Percentiles rank a stretch among this genome's conserved stretches.
These are phyloP conservation scores for Boeremia exigua DNA, from an alignment of 2,329 filamentous ascomycete species.

Conservation along the genomic window DNA sequence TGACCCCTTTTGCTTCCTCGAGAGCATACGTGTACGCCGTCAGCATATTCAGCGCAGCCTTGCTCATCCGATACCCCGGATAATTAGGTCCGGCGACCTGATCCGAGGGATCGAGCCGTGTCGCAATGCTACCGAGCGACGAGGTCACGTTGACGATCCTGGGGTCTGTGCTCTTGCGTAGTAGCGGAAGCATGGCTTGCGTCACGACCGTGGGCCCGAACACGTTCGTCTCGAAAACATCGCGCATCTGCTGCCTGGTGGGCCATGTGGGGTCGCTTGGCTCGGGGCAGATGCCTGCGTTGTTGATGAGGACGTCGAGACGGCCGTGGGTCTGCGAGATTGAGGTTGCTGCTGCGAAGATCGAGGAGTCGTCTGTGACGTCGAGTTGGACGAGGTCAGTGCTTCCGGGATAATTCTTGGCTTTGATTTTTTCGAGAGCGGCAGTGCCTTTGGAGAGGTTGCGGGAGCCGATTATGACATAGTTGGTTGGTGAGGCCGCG, in stretches of 20 bases:
- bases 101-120: slow-evolving; percentile 10
- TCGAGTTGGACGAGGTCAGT: slow-evolving; percentile 45
- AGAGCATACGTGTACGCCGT: slow-evolving; percentile 11
- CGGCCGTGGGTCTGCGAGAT: slow-evolving; percentile 32
- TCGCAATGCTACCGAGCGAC: not conserved
- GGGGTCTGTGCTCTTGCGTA: not conserved
- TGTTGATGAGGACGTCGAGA: slow-evolving; percentile 85
- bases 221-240: not conserved
- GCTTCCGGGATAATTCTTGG: slow-evolving; percentile 28
- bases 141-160: not conserved
- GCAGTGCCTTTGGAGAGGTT: slow-evolving; percentile 38
- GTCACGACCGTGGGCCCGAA: not conserved
- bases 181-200: slow-evolving; percentile 9
- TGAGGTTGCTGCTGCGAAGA: slow-evolving; percentile 39
- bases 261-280: not conserved
- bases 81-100: not conserved
- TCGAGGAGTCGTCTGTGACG: slow-evolving; percentile 41
- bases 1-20: too few relatives aligned
- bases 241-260: not conserved
- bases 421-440: slow-evolving; percentile 35
- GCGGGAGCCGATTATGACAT: slow-evolving; percentile 36
- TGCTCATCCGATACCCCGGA: slow-evolving; percentile 24
- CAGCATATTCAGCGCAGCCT: slow-evolving; percentile 38
- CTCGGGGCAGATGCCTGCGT: slow-evolving; percentile 66
- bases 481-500: slow-evolving; percentile 31